These are phyloP conservation scores for Hortaea werneckii DNA, from an alignment of 2,329 filamentous ascomycete genomes.

Conservation along the genomic window DNA sequence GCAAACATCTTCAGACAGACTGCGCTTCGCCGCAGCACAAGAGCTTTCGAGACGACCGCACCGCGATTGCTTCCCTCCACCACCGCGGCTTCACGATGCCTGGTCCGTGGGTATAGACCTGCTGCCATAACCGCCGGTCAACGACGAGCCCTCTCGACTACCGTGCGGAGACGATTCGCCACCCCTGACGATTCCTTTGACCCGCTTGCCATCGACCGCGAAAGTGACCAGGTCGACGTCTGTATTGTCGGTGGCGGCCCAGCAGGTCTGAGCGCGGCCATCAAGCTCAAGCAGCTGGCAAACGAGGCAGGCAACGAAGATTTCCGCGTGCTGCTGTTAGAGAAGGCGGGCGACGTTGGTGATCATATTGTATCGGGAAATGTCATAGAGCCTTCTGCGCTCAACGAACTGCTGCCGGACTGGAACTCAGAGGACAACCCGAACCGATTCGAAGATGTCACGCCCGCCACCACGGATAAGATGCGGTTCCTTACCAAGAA, in stretches of 20 bases:
- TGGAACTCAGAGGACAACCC: slow-evolving; percentile 87
- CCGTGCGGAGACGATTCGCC: slow-evolving; percentile 23
- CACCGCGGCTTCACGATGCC: slow-evolving; percentile 14
- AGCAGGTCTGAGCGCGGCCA: slow-evolving; percentile 83
- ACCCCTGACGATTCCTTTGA: slow-evolving; percentile 33
- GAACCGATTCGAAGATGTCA: slow-evolving; percentile 76
- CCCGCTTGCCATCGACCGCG: slow-evolving; percentile 58
- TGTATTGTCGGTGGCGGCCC: slow-evolving; percentile 96
- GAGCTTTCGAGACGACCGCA: neutral
- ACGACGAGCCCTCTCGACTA: slow-evolving; percentile 22
- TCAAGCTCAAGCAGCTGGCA: slow-evolving; percentile 88
- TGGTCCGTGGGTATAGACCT: slow-evolving; percentile 19
- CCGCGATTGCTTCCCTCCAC: slow-evolving; percentile 4
- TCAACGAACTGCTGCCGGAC: slow-evolving; percentile 85
- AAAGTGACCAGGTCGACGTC: slow-evolving; percentile 89
- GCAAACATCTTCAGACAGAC: neutral
- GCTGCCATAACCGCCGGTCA: slow-evolving; percentile 26
- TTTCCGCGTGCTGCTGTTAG: slow-evolving; percentile 82
- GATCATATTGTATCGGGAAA: slow-evolving; percentile 94
- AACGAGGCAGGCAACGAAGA: slow-evolving; percentile 93
- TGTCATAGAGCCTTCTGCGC: slow-evolving; percentile 78
- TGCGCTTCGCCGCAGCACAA: neutral
- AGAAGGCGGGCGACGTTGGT: slow-evolving; percentile 91
- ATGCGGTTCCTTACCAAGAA: slow-evolving; percentile 92
- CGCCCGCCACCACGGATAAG: slow-evolving; percentile 69